Evolutionary conservation across 805 yeast genomes (phyloP), one percentile per base, ranked within the genome.

Genomic region (Sugiyamaella lignohabitans): DNA sequence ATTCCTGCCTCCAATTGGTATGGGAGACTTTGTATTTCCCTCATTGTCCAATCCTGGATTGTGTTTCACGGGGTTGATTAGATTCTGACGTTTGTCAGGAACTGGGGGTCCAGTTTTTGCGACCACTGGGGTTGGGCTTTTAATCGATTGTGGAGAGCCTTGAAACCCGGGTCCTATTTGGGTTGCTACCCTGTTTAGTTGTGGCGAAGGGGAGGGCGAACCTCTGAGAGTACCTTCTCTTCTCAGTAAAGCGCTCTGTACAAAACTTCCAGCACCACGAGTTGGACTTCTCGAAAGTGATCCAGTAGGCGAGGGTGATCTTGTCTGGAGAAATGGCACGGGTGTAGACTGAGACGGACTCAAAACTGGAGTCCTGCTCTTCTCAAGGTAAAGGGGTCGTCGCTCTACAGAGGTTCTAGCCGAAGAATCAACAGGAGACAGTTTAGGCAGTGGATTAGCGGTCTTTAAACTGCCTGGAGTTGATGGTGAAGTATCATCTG

Each of bases 211-310:
- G 17, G 10, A 11, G 22, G 44, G 29, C 10, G 43, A 14, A 16
- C 47, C 21, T 6, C 29, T 19, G 10, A 49, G 17, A 17, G 58
- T 56, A 2, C 53, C 53, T 38, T 55, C 58, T 4, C 62, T 43
- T 40, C 52, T 56, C 23, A 58, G 51, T 51, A 57, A 42, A n/a
- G 62, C 62, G n/a, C 59, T 53, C 21, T 54, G 57, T 14, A 59
- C 48, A 40, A 59, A 59, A 35, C 55, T 50, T 20, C 47, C 51
- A 29, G 47, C 49, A 6, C 59, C 61, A 34, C 52, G 34, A 4
- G 58, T 39, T 5, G 61, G 60, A 34, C 54, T 48, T 4, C 53
- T 42, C 8, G 56, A 44, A 20, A 52, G 42, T 18, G 30, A 19
- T 2, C 41, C 32, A 11, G 42, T 29, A 11, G 43, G 42, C 11